Conservation (phyloP, 148 eudicot species). For the Heliamphora exappendiculata region DNA sequence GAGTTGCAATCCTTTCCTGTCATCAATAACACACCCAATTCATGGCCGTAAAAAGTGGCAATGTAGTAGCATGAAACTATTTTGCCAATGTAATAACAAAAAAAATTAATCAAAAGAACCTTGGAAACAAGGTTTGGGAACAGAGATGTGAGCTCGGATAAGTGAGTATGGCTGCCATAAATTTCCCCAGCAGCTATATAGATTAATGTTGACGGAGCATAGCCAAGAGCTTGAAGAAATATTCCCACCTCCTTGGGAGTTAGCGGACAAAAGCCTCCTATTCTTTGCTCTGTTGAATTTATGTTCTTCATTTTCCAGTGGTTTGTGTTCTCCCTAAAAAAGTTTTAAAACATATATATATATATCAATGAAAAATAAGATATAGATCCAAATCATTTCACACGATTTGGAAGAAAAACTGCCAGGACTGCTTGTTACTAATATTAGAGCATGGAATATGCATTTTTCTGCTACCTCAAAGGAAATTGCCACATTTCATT, state of each 20-base stretch:
- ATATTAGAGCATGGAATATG: background rate
- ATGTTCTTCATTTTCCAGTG: slow-evolving; percentile 89
- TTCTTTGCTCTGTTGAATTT: slow-evolving; percentile 76
- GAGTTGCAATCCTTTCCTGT: slow-evolving; percentile 76
- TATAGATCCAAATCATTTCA: background rate
- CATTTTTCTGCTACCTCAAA: background rate
- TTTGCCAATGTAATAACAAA: background rate
- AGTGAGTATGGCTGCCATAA: slow-evolving; percentile 66
- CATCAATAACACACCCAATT: slow-evolving; percentile 18
- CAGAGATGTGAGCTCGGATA: slow-evolving; percentile 64
- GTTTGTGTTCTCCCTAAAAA: slow-evolving; percentile 61
- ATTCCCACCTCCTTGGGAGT: slow-evolving; percentile 87
- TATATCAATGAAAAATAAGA: background rate
- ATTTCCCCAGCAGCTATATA: slow-evolving; percentile 96
- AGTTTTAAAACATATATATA: background rate
- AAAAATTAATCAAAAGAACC: slow-evolving; percentile 32
- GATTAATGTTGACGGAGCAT: slow-evolving; percentile 61
- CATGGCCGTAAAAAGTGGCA: background rate
- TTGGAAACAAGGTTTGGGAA: slow-evolving; percentile 80
- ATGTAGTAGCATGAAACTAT: background rate
- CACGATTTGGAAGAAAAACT: background rate
- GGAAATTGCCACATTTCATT: slow-evolving; percentile 1
- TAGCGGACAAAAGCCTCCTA: slow-evolving; percentile 70
- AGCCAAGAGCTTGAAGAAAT: slow-evolving; percentile 82
- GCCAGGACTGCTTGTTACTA: background rate